Conservation (phyloP, 208 protist genomes). For the Wallacemonas sp. region DNA sequence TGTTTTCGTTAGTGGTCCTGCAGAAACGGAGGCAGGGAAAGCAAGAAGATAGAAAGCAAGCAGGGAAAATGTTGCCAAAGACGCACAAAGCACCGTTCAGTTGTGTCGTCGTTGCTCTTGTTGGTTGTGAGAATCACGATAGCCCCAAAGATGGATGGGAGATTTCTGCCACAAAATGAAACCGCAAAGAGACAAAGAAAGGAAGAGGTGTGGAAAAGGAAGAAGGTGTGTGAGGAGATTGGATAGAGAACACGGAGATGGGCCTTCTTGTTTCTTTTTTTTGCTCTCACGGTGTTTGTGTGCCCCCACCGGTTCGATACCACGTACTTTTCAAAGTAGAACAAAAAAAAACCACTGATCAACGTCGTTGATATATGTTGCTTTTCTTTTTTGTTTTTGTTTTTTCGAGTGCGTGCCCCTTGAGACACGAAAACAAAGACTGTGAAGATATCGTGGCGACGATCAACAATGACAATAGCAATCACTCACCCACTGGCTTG, state of each 20-base stretch:
- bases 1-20: neutral
- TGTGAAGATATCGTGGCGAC: too few relatives aligned
- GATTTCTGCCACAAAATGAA: too few relatives aligned
- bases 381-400: constrained; percentile 3
- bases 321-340: too few relatives aligned
- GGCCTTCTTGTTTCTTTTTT: neutral
- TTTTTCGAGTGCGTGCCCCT: constrained; percentile 1
- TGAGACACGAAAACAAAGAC: neutral
- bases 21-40: neutral
- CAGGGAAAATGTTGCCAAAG: neutral
- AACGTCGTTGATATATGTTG: too few relatives aligned
- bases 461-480: neutral
- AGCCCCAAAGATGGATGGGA: too few relatives aligned
- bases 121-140: too few relatives aligned
- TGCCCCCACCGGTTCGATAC: too few relatives aligned
- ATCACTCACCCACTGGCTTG: neutral
- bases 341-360: too few relatives aligned
- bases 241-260: neutral
- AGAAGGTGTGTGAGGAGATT: too few relatives aligned
- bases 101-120: neutral
- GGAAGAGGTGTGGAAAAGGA: too few relatives aligned
- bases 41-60: neutral
- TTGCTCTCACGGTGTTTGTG: too few relatives aligned
- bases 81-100: neutral
- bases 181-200: too few relatives aligned